Evolutionary conservation across 2,329 filamentous ascomycete species (phyloP), one percentile per base, ranked within the genome.

Genomic region (Cytospora leucostoma): DNA sequence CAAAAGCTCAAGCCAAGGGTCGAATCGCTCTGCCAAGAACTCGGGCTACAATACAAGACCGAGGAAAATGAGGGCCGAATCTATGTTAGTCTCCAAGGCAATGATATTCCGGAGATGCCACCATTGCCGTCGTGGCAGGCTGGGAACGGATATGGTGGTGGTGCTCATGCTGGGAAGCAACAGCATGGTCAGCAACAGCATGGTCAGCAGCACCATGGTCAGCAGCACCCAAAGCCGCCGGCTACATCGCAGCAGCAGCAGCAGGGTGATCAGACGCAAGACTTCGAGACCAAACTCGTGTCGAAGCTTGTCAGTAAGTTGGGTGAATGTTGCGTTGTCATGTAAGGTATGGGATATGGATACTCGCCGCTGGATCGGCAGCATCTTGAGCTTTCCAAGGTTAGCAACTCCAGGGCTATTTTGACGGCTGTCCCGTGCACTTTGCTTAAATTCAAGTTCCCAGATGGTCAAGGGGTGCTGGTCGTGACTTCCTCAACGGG

Each of bases 1-100:
- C 92, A 97, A 76, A 97, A 95, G 82, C 88, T 99, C 76, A 97
- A 96, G 79, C 95, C 95, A n/a, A 84, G 91, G 66, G 92, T 98
- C 51, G 93, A 98, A 78, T 84, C 91, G 74, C 82, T 98, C 56
- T 97, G 94, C 76, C 84, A 81, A 56, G 90, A 97, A 74, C 77
- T 96, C 52, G 92, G 93, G 0, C 80, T 99, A 61, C 84, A 93
- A 70, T 97, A 90, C 76, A 78, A 84, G 62, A 96, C 92, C 1
- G 95, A 98, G 79, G 88, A 90, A 56, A 98, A 99, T 70, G 90
- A 89, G 10, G 95, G 95, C 0, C 81, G 93, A 17, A 93, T 99
- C 50, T 97, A 92, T 73, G 86, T 98, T 66, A 90, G 97, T 73
- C 80, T 98, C 67, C 86, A 89, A 68, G 92, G 93, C 61, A 90